A percentile compares a stretch with the other conserved stretches of the same genome.
These are phyloP conservation scores for Colletotrichum tabaci DNA, from an alignment of 2,329 filamentous ascomycete species.

Conservation along the genomic window DNA sequence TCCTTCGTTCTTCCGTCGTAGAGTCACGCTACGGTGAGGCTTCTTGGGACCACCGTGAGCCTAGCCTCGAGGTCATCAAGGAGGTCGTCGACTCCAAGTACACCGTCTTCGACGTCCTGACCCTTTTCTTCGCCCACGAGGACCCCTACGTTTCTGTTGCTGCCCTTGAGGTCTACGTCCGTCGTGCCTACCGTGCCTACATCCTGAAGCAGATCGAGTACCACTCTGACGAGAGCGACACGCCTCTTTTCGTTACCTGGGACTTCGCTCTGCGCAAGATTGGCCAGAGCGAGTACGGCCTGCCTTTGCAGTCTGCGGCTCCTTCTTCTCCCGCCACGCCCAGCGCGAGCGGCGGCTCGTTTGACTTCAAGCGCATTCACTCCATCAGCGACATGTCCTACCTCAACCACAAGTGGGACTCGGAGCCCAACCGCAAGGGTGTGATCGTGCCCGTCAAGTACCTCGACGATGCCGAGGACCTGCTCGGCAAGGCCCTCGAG, in stretches of 20 bases:
- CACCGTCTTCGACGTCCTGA: constrained; percentile 96
- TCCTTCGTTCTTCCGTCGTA: constrained; percentile 93
- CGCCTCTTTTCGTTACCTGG: constrained; percentile 88
- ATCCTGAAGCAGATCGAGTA: constrained; percentile 92
- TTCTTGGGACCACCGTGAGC: constrained; percentile 95
- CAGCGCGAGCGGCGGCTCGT: constrained; percentile 67
- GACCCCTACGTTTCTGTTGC: constrained; percentile 96
- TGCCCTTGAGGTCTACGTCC: constrained; percentile 95
- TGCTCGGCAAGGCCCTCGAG: constrained; percentile 87
- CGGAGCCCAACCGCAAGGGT: constrained; percentile 89
- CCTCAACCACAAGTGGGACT: constrained; percentile 78
- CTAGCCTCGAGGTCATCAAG: constrained; percentile 91
- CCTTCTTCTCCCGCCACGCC: constrained; percentile 89
- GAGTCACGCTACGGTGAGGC: constrained; percentile 98
- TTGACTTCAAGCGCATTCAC: constrained; percentile 84
- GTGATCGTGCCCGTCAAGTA: constrained; percentile 95
- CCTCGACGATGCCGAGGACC: constrained; percentile 93
- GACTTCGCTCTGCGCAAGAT: constrained; percentile 96
- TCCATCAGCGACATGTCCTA: constrained; percentile 99
- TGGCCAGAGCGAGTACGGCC: constrained; percentile 89
- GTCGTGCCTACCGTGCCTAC: constrained; percentile 97
- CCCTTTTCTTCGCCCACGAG: constrained; percentile 93
- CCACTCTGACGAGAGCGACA: constrained; percentile 79
- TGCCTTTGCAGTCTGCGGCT: constrained; percentile 83
- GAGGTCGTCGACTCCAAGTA: constrained; percentile 99